Evolutionary conservation across 1,139 yeast species (phyloP).

Genomic region (Pichia sp.): DNA sequence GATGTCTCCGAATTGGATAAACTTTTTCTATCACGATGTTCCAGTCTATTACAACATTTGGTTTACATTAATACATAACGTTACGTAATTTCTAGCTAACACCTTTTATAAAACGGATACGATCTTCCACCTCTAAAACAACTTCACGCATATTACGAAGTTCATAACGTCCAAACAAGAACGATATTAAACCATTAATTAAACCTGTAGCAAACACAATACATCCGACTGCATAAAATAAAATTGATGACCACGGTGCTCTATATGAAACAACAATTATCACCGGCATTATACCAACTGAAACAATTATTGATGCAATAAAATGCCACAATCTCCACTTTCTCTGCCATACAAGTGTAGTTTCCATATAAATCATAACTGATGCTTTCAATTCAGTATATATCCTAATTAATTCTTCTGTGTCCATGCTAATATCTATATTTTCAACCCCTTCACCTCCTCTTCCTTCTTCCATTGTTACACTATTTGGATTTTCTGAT

Average conservation of each 20-base stretch:
- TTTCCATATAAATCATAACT: constrained; percentile 45
- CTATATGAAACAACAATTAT: constrained; percentile 53
- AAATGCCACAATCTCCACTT: constrained; percentile 64
- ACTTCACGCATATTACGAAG: constrained; percentile 71
- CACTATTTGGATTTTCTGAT: neutral
- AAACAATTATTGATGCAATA: constrained; percentile 42
- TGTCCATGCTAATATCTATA: neutral
- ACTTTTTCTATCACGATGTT: neutral
- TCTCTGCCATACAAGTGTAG: constrained; percentile 54
- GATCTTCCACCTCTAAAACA: constrained; percentile 49
- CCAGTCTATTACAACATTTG: neutral
- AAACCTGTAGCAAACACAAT: constrained; percentile 59
- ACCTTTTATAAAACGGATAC: constrained; percentile 16
- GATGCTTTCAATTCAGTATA: constrained; percentile 53
- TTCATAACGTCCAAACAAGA: constrained; percentile 73
- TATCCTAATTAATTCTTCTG: constrained; percentile 29
- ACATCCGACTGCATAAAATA: constrained; percentile 47
- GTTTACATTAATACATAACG: neutral
- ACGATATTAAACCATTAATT: constrained; percentile 72
- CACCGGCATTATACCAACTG: constrained; percentile 49
- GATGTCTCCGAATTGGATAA: neutral
- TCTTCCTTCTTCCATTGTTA: neutral
- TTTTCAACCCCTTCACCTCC: neutral
- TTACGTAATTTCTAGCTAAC: neutral
- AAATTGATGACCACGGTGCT: constrained; percentile 54